Base-by-base conservation (phyloP, 1,284 basidiomycete genomes). In the Puccinia novopanici region DNA sequence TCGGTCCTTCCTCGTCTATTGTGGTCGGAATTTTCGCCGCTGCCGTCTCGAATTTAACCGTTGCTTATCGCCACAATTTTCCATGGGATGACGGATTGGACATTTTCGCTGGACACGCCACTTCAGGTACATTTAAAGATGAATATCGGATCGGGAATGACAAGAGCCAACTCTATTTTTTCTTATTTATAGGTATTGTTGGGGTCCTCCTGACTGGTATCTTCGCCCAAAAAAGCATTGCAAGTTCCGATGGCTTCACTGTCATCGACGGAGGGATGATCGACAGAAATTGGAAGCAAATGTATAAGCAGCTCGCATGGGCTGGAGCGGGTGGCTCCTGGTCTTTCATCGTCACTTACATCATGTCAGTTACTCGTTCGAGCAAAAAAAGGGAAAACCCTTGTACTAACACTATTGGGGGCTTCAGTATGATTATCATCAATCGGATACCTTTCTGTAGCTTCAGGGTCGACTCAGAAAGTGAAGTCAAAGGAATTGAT, bases 401-500 rank as follows among this genome's bases (percentile, higher is more conserved):
- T 42, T 40, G 3, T n/a, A 45, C 40, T 74, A 17, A 55, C n/a
- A 22, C 37, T 9, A 59, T 74, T 59, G 2, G 13, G 37, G 12
- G 12, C 12, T 42, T 57, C 34, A 75, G 48, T 52, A 91, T 90
- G 48, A 92, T 92, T 86, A 86, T 86, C 19, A 87, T 95, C 84
- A 91, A 96, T 86, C 83, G 90, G 65, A 90, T 94, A 72, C 94
- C 94, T 59, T 83, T 78, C 78, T 91, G 91, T 27, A 88, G 90
- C 77, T 89, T 97, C 84, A 89, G 92, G 59, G 89, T 90, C 27
- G 89, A 89, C 22, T 90, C 90, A 50, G 91, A 93, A 85, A 92
- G 90, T 48, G 93, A 97, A 87, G 89, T 89, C 80, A 88, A 93
- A 75, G 94, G 94, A 72, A 92, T 96, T 89, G 94, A 98, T 86